These are phyloP conservation scores for Trichophyton verrucosum DNA, from an alignment of 2,329 filamentous ascomycete species.

Conservation along the genomic window DNA sequence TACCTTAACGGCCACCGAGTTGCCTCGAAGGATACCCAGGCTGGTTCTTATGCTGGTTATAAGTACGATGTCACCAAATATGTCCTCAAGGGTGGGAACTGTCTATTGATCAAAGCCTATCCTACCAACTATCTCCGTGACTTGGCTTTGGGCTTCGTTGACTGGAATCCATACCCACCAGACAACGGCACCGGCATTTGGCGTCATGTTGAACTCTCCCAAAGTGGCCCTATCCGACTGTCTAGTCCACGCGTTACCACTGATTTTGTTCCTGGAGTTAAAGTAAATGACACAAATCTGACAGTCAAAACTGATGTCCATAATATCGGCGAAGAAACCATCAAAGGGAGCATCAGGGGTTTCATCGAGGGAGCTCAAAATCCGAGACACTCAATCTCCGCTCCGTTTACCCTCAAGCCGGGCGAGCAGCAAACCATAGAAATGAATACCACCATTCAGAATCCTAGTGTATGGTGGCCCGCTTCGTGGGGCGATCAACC, in stretches of 20 bases:
- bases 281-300: constrained; percentile 26
- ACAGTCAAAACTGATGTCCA: constrained; percentile 28
- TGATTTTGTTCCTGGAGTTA: constrained; percentile 26
- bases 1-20: constrained; percentile 46
- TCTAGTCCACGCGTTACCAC: constrained; percentile 37
- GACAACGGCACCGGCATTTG: constrained; percentile 54
- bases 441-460: constrained; percentile 19
- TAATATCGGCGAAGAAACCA: constrained; percentile 20
- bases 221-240: constrained; percentile 40
- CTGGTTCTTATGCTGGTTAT: constrained; percentile 46
- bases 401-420: constrained; percentile 29
- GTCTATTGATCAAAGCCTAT: constrained; percentile 42
- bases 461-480: constrained; percentile 7
- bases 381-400: constrained; percentile 16
- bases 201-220: constrained; percentile 45
- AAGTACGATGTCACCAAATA: constrained; percentile 42
- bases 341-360: constrained; percentile 17
- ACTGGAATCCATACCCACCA: constrained; percentile 50
- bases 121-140: constrained; percentile 49
- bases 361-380: constrained; percentile 14
- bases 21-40: constrained; percentile 38
- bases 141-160: constrained; percentile 47
- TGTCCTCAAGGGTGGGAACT: constrained; percentile 34
- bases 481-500: constrained; percentile 5
- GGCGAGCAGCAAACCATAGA: constrained; percentile 29